Evolutionary conservation across 2,329 filamentous ascomycete species (phyloP).

Genomic region (Podosphaera aphanis): DNA sequence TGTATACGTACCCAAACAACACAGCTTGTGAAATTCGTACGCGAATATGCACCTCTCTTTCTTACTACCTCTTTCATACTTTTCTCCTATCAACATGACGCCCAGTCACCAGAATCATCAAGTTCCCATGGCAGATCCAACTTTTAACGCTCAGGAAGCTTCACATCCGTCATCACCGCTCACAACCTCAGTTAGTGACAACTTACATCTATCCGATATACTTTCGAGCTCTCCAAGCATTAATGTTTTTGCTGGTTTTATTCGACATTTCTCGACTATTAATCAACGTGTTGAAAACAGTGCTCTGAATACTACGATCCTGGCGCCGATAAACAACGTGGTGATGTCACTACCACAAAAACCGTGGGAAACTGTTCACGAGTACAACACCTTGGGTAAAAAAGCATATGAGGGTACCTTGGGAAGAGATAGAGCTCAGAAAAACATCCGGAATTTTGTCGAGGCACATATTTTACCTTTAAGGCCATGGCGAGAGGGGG

Average conservation of each 20-base stretch:
- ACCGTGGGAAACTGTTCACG: conserved; percentile 59
- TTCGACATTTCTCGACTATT: conserved; percentile 49
- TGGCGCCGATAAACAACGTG: conserved; percentile 68
- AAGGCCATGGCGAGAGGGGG: conserved; percentile 50
- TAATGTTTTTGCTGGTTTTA: conserved; percentile 65
- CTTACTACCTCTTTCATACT: no score
- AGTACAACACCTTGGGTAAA: conserved; percentile 43
- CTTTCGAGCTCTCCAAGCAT: conserved; percentile 57
- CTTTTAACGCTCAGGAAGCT: no score
- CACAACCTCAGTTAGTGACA: no score
- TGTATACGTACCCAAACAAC: no score
- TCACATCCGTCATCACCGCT: no score
- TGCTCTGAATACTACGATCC: conserved; percentile 51
- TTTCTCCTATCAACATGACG: no score
- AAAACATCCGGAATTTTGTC: conserved; percentile 60
- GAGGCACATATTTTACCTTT: conserved; percentile 58
- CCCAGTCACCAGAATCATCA: no score
- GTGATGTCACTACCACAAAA: conserved; percentile 60
- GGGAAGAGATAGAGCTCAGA: conserved; percentile 52
- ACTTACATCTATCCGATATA: conserved; percentile 42
- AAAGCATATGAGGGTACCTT: conserved; percentile 53
- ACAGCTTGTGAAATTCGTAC: no score
- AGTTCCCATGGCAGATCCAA: no score
- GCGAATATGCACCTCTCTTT: no score
- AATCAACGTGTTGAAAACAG: conserved; percentile 44